A percentile compares a stretch with the other conserved stretches of the same genome.
Conservation (phyloP, 208 protist genomes). For the Wallacemonas sp. region DNA sequence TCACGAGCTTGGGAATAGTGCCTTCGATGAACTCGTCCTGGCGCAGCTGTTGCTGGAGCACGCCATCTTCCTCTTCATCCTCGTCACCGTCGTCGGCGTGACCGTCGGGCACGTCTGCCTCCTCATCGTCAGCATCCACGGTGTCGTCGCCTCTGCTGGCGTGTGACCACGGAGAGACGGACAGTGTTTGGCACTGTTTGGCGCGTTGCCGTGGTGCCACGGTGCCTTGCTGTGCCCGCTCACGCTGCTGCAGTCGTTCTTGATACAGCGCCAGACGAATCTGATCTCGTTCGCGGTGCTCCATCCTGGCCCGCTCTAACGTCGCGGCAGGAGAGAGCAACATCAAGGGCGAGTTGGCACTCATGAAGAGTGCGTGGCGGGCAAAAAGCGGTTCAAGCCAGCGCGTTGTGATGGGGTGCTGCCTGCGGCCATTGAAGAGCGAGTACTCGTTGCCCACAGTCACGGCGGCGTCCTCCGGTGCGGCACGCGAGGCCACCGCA, state of each 20-base stretch:
- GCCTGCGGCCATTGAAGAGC: slow-evolving; percentile 9
- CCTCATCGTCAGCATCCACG: not conserved
- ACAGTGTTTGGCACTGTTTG: too few relatives aligned
- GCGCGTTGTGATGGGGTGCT: slow-evolving; percentile 34
- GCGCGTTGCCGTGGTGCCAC: too few relatives aligned
- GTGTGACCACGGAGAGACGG: too few relatives aligned
- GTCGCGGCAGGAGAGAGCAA: slow-evolving; percentile 57
- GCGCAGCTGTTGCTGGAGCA: slow-evolving; percentile 6
- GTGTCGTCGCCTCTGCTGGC: too few relatives aligned
- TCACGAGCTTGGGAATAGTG: slow-evolving; percentile 38
- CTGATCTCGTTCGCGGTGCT: slow-evolving; percentile 46
- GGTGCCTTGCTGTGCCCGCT: not conserved
- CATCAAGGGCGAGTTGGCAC: slow-evolving; percentile 50
- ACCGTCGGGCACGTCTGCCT: not conserved
- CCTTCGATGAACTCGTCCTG: slow-evolving; percentile 68
- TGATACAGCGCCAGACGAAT: slow-evolving; percentile 1
- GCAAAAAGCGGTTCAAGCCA: slow-evolving; percentile 80
- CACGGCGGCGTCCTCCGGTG: not conserved
- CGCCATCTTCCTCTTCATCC: slow-evolving; percentile 1
- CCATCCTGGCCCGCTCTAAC: slow-evolving; percentile 67
- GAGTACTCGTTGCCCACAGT: slow-evolving; percentile 19
- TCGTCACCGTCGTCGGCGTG: slow-evolving; percentile 8
- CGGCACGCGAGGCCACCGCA: not conserved
- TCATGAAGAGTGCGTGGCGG: slow-evolving; percentile 54
- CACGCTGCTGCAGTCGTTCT: not conserved